Evolutionary conservation across 2,329 filamentous ascomycete species (phyloP).

Genomic region (Drechslerella coelobrocha): DNA sequence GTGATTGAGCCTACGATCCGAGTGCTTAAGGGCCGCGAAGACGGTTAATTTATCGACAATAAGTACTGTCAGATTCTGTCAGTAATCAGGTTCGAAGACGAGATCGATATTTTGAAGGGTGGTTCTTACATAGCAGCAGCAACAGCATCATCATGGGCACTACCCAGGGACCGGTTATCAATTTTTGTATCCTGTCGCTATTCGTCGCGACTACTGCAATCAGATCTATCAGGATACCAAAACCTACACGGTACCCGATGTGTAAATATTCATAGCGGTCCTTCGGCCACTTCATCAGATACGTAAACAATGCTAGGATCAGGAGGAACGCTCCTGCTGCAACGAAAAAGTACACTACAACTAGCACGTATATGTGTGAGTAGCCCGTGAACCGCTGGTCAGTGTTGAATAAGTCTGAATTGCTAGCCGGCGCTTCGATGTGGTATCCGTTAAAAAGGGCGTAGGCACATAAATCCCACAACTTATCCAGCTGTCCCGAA

Average conservation of each 20-base stretch:
- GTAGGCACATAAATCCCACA: conserved; percentile 44
- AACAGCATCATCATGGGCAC: conserved; percentile 57
- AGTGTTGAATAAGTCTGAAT: conserved; percentile 11
- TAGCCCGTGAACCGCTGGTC: conserved; percentile 44
- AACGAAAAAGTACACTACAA: conserved; percentile 57
- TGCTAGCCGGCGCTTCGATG: conserved; percentile 50
- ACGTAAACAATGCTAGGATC: conserved; percentile 57
- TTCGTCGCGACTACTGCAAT: conserved; percentile 56
- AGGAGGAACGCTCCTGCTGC: conserved; percentile 54
- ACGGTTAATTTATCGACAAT: conserved; percentile 42
- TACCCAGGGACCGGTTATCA: conserved; percentile 56
- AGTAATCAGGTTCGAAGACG: not conserved
- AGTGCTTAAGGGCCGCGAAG: conserved; percentile 31
- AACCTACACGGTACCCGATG: conserved; percentile 57
- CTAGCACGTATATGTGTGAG: conserved; percentile 58
- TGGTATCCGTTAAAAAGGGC: conserved; percentile 52
- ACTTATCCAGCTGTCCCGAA: conserved; percentile 56
- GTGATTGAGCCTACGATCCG: conserved; percentile 32
- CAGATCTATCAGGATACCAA: conserved; percentile 55
- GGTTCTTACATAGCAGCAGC: conserved; percentile 55
- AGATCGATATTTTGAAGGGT: conserved; percentile 21
- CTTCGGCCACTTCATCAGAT: conserved; percentile 59
- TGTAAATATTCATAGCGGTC: conserved; percentile 58
- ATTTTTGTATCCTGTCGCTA: conserved; percentile 53
- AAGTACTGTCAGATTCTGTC: conserved; percentile 26